phyloP scores from a whole-genome alignment of 306 rosid genomes.

The Pterocarpus macrocarpus region DNA sequence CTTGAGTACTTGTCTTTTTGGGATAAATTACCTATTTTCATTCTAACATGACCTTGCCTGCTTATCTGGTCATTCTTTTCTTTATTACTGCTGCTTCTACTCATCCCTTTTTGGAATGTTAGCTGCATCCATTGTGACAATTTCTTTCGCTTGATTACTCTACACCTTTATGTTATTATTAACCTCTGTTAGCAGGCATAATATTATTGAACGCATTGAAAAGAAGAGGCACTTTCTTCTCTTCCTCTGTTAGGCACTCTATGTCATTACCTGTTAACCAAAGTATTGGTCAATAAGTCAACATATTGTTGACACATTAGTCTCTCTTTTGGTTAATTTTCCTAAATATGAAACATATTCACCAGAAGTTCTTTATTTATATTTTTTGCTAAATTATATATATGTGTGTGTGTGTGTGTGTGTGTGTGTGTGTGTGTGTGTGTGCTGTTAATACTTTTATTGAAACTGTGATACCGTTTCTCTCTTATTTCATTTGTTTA shows the following conservation, averaged over 20 bases:
- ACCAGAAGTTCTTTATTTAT: conserved; percentile 13
- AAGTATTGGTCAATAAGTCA: conserved; percentile 28
- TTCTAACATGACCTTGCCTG: conserved; percentile 17
- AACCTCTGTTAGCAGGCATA: neutral
- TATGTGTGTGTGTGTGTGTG: neutral
- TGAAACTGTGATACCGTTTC: conserved; percentile 22
- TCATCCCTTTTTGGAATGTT: conserved; percentile 1
- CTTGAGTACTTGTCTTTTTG: conserved; percentile 8
- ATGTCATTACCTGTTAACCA: neutral
- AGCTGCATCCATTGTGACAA: neutral
- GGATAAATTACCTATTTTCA: neutral
- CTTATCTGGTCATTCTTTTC: neutral
- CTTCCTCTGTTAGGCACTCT: neutral
- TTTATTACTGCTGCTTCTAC: neutral
- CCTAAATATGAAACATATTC: conserved; percentile 36
- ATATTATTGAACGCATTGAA: neutral
- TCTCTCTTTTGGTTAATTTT: neutral
- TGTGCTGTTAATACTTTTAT: neutral
- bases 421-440: no score
- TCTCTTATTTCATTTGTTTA: conserved; percentile 30
- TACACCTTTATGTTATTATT: neutral
- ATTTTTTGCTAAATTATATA: neutral
- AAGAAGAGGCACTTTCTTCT: conserved; percentile 9
- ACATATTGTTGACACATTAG: neutral
- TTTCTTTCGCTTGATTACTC: conserved; percentile 10